These are phyloP conservation scores for Lepiota brunneoincarnata DNA, from an alignment of 768 basidiomycete genomes.

Conservation along the genomic window DNA sequence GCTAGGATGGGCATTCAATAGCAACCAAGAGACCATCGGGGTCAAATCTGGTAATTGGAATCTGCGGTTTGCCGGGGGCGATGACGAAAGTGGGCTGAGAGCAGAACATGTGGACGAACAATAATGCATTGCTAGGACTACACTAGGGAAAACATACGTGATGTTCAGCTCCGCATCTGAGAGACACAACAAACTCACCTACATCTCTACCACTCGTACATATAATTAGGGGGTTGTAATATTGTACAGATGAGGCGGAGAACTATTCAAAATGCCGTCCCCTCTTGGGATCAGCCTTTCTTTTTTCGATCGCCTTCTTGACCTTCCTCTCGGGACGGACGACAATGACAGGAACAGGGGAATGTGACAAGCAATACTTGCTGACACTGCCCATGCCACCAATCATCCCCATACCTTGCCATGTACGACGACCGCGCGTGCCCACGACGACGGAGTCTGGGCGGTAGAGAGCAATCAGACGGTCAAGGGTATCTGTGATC, in stretches of 20 bases:
- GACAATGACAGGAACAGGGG: conserved; percentile 95
- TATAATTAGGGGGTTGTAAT: too few relatives aligned
- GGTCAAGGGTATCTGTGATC: conserved; percentile 85
- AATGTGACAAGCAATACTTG: conserved; percentile 83
- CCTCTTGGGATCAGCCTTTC: conserved; percentile 85
- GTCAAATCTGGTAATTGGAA: too few relatives aligned
- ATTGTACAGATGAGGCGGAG: too few relatives aligned
- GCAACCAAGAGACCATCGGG: too few relatives aligned
- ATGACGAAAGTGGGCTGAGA: too few relatives aligned
- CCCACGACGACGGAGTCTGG: conserved; percentile 94
- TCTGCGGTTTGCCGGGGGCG: too few relatives aligned
- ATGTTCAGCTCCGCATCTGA: too few relatives aligned
- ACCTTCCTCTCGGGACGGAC: conserved; percentile 89
- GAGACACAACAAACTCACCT: too few relatives aligned
- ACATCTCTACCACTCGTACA: too few relatives aligned
- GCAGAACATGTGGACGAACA: too few relatives aligned
- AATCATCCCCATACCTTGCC: conserved; percentile 32
- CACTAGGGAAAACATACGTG: too few relatives aligned
- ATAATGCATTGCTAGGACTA: too few relatives aligned
- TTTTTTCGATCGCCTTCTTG: conserved; percentile 79
- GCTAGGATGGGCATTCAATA: conserved; percentile 9
- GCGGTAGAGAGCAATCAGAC: conserved; percentile 87
- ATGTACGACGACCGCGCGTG: conserved; percentile 64
- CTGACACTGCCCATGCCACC: conserved; percentile 50
- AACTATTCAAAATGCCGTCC: conserved; percentile 71